Conservation (phyloP, 768 basidiomycete genomes). For the Mycena rosella region DNA sequence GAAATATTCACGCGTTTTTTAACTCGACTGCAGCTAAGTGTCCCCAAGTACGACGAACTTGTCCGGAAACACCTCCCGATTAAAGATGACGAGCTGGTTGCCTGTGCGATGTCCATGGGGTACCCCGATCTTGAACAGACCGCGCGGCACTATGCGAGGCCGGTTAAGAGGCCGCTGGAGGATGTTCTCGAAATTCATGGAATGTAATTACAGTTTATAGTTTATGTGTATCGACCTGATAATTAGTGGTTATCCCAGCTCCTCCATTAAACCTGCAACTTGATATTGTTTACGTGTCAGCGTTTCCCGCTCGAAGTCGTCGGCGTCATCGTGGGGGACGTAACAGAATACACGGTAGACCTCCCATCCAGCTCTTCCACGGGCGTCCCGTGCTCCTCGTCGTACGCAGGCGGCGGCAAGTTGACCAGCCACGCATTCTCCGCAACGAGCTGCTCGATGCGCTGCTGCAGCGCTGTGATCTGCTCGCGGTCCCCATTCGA, state of each 20-base stretch:
- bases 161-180: conserved; percentile 5
- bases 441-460: not conserved
- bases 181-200: conserved; percentile 30
- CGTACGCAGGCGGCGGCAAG: not conserved
- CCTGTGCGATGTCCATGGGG: conserved; percentile 30
- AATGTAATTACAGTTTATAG: not conserved
- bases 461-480: not conserved
- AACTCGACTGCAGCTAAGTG: conserved; percentile 19
- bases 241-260: too few relatives aligned
- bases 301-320: not conserved
- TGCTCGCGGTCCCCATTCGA: not conserved
- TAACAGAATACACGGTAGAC: not conserved
- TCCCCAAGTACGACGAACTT: conserved; percentile 24
- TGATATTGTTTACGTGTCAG: too few relatives aligned
- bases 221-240: too few relatives aligned
- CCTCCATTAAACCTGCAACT: too few relatives aligned
- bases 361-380: not conserved
- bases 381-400: not conserved
- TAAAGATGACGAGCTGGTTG: conserved; percentile 31
- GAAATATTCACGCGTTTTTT: not conserved
- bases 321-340: not conserved
- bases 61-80: conserved; percentile 32
- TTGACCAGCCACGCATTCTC: not conserved
- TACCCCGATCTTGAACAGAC: conserved; percentile 32
- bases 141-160: conserved; percentile 18